Evolutionary conservation across 2,329 filamentous ascomycete species (phyloP), one percentile per base, ranked within the genome.

Genomic region (Penicillium freii): DNA sequence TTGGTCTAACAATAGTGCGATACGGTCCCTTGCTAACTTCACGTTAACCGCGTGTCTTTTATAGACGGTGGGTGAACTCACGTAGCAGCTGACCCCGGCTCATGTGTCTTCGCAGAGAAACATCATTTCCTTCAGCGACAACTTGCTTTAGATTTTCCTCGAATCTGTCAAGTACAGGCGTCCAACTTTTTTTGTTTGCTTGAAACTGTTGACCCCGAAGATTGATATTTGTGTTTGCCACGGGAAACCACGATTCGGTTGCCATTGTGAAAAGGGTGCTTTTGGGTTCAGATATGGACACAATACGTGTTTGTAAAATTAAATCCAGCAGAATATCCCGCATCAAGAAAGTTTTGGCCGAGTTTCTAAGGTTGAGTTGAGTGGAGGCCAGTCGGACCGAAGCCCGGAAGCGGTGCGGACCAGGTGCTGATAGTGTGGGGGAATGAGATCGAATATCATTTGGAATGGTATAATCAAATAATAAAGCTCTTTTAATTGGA

Each of bases 1-100:
- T 19, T 69, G 62, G 51, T 78, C 75, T 13, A 77, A 57, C 0
- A 77, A 51, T 11, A 78, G 62, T 0, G 72, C 64, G 25, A 78
- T 66, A 33, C 76, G 65, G 54, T 78, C 76, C 50, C 75, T 62
- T 7, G 75, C 76, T 77, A 25, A 25, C 25, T 7, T 25, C 6
- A 25, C 25, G 25, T 25, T 25, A 25, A 25, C 25, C 25, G 5
- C 6, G 25, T 7, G 7, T 25, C 25, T 25, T 25, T 5, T 7
- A 25, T 25, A 25, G 25, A 25, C 25, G 6, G 36, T 45, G 9
- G 34, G 17, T 15, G 19, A 43, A 55, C 62, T 34, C 62, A 71
- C 69, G 62, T 21, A 73, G 46, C 19, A 73, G 39, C 50, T 73
- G 70, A 1, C 71, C 70, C 7, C 70, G 62, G 3, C 33, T 51